Conservation (phyloP, 2,329 filamentous ascomycete genomes). For the Ophiostoma tasmaniense region DNA sequence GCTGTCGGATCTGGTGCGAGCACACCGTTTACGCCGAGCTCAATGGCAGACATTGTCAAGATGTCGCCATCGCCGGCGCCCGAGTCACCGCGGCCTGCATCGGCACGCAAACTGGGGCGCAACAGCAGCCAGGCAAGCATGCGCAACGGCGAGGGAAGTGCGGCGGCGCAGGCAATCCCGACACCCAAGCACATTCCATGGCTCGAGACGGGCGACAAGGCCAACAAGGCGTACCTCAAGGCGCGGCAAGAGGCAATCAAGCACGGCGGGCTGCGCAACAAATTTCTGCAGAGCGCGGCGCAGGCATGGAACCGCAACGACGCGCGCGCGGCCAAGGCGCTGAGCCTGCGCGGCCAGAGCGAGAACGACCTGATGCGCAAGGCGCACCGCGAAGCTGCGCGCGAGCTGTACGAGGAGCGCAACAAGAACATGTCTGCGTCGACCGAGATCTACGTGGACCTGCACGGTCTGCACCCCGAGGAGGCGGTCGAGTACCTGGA, state of each 20-base stretch:
- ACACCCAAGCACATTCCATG: slow-evolving; percentile 89
- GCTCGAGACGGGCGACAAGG: slow-evolving; percentile 84
- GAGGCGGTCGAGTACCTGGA: slow-evolving; percentile 94
- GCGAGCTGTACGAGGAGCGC: slow-evolving; percentile 85
- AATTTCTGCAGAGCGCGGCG: slow-evolving; percentile 87
- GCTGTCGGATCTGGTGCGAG: slow-evolving; percentile 8
- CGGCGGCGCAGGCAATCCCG: slow-evolving; percentile 73
- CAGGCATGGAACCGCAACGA: slow-evolving; percentile 99
- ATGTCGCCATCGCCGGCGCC: slow-evolving; percentile 83
- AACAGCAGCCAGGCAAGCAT: slow-evolving; percentile 58
- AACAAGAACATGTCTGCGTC: slow-evolving; percentile 49
- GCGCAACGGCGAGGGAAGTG: slow-evolving; percentile 66
- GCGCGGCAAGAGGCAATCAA: slow-evolving; percentile 93
- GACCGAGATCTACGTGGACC: slow-evolving; percentile 80
- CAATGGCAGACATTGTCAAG: slow-evolving; percentile 86
- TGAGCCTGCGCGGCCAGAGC: slow-evolving; percentile 87
- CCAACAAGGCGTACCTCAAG: slow-evolving; percentile 91
- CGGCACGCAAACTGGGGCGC: slow-evolving; percentile 49
- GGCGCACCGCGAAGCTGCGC: slow-evolving; percentile 87
- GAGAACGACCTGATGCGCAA: slow-evolving; percentile 97
- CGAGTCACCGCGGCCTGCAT: slow-evolving; percentile 43
- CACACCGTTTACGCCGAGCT: slow-evolving; percentile 51
- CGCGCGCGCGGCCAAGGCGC: slow-evolving; percentile 86
- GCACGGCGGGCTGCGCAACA: slow-evolving; percentile 91
- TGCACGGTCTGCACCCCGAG: slow-evolving; percentile 97